These are phyloP conservation scores for Phytophthora constricta DNA, from an alignment of 352 stramenopile genomes.

Conservation along the genomic window DNA sequence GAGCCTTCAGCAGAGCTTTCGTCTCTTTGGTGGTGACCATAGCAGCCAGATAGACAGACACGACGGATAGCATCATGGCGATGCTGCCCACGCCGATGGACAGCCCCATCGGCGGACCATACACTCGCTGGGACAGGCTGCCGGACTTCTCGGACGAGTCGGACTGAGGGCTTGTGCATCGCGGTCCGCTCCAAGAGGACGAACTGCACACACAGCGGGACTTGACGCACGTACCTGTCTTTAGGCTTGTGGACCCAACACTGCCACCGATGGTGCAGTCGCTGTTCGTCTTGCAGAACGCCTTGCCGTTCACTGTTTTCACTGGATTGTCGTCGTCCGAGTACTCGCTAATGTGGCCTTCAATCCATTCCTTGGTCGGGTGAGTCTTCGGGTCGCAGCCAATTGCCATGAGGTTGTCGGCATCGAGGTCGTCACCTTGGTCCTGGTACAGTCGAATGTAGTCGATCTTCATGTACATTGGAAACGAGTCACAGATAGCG, in stretches of 20 bases:
- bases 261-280: constrained; percentile 61
- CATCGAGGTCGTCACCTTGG: constrained; percentile 38
- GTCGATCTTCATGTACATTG: constrained; percentile 81
- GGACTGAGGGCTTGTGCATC: constrained; percentile 49
- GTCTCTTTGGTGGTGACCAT: constrained; percentile 30
- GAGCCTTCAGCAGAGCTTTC: constrained; percentile 20
- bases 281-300: constrained; percentile 55
- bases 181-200: constrained; percentile 59
- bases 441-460: constrained; percentile 79
- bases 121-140: constrained; percentile 39
- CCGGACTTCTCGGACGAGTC: constrained; percentile 36
- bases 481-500: constrained; percentile 70
- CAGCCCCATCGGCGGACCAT: constrained; percentile 47
- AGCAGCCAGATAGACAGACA: constrained; percentile 39
- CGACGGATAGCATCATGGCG: constrained; percentile 41
- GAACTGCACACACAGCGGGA: constrained; percentile 57
- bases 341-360: constrained; percentile 66
- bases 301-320: constrained; percentile 52
- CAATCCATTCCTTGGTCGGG: constrained; percentile 72
- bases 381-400: constrained; percentile 65
- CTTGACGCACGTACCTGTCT: constrained; percentile 63
- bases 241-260: constrained; percentile 20
- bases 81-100: constrained; percentile 39
- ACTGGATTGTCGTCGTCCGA: constrained; percentile 59
- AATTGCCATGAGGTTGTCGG: constrained; percentile 59